Base-by-base conservation (phyloP, 306 rosid species). In the Coriaria nepalensis region DNA sequence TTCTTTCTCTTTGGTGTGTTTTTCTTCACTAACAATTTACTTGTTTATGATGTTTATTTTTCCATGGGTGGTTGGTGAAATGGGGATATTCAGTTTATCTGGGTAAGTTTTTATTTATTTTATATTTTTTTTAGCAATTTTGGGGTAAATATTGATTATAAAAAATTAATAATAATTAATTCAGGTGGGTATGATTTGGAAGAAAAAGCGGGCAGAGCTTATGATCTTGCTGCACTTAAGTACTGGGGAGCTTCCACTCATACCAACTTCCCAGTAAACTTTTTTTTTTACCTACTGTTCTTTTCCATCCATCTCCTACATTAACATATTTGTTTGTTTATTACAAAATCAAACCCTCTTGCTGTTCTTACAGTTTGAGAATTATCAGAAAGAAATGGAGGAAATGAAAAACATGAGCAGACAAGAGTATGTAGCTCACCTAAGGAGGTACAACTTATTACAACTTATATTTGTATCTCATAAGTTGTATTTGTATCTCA, bases 221-320 rank as follows among this genome's bases (percentile, higher is more conserved):
- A 87, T 69, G 96, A 87, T 77, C 83, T 73, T 49, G 96, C 96
- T 6, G 94, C 96, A 61, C 85, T 86, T 72, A 86, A 86, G 90
- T 86, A 86, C 59, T 86, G 96, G 96, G 96, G 94, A 47, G 86
- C 94, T 70, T 79, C 94, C 67, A 82, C 94, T 65, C 94, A 87
- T 59, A 77, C 82, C 55, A 87, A 87, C 70, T 82, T 80, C 72
- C 82, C 94, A 50, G 96, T 87, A 77, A 37, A 65, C 47, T 20
- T 35, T 48, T 35, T 12, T 39, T 50, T 46, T 20, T 20, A 20
- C 29, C 3, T 20, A 20, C 13, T n/a, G 53, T 44, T 48, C 60
- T 20, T n/a, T 47, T 12, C 20, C 33, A 37, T 15, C 20, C 20
- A 5, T 6, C 29, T 7, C 32, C 5, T 45, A 43, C 6, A 35